Percentiles rank a stretch among this genome's conserved stretches.
Evolutionary conservation across 257 asterid species (phyloP).

Genomic region (Fraxinus americana): DNA sequence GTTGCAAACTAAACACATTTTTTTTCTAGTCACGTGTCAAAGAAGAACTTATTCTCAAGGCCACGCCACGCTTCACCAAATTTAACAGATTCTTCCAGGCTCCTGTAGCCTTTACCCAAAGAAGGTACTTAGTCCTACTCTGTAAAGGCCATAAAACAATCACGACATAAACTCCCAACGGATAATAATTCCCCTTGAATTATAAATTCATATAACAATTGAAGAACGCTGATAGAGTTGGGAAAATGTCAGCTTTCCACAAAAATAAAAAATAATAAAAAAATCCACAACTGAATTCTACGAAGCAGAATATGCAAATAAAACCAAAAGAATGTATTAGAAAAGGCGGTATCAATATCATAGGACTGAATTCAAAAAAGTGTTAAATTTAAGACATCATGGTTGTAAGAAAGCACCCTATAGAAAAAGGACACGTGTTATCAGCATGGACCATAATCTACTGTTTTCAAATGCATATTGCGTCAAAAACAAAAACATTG

Average conservation of each 20-base stretch:
- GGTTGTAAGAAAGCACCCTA: background rate
- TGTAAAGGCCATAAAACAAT: constrained; percentile 1
- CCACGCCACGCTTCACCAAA: constrained; percentile 17
- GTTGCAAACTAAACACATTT: background rate
- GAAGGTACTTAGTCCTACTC: constrained; percentile 8
- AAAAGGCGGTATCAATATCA: background rate
- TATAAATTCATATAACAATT: constrained; percentile 5
- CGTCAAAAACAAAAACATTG: background rate
- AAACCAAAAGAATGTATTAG: background rate
- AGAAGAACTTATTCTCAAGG: background rate
- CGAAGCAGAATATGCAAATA: background rate
- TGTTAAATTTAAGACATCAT: background rate
- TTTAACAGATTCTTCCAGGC: constrained; percentile 3
- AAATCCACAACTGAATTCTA: background rate
- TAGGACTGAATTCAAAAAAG: background rate
- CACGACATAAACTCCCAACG: background rate
- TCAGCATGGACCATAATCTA: background rate
- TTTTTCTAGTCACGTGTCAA: background rate
- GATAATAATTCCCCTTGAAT: background rate
- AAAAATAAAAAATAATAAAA: background rate
- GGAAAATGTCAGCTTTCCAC: background rate
- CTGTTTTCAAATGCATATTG: background rate
- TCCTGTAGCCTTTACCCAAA: background rate
- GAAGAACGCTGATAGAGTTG: background rate
- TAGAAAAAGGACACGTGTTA: background rate